A percentile compares a stretch with the other conserved stretches of the same genome.
Evolutionary conservation across 768 basidiomycete species (phyloP).

Genomic region (Coprinellus micaceus): DNA sequence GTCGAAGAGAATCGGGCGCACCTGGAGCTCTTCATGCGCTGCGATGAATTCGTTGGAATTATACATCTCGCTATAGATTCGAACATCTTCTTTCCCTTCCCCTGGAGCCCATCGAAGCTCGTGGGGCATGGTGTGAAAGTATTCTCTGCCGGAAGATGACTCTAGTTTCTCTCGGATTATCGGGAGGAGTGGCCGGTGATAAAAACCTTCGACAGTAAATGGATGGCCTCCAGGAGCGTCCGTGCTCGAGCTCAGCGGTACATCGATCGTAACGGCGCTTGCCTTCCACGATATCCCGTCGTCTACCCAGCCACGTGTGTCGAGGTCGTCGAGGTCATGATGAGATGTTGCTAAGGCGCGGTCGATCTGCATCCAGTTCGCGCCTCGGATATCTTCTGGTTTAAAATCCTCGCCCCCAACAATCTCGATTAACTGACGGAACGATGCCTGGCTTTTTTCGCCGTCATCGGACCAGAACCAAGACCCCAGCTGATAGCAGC

Average conservation of each 20-base stretch:
- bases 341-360: not conserved
- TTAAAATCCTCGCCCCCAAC: not conserved
- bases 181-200: slow-evolving; percentile 19
- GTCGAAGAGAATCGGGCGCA: too few species aligned
- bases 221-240: not conserved
- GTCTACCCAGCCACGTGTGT: not conserved
- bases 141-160: slow-evolving; percentile 9
- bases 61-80: slow-evolving; percentile 27
- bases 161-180: slow-evolving; percentile 23
- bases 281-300: not conserved
- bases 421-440: not conserved
- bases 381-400: not conserved
- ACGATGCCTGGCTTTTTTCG: not conserved
- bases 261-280: not conserved
- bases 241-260: not conserved
- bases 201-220: slow-evolving; percentile 22
- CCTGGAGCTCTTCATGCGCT: slow-evolving; percentile 24
- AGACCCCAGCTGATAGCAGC: not conserved
- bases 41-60: slow-evolving; percentile 27
- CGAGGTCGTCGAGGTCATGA: not conserved
- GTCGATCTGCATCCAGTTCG: not conserved
- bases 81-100: slow-evolving; percentile 8
- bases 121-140: slow-evolving; percentile 27
- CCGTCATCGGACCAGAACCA: not conserved
- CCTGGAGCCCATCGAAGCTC: slow-evolving; percentile 8